These are phyloP conservation scores for Phytophthora citrophthora DNA, from an alignment of 352 stramenopile genomes.

Conservation along the genomic window DNA sequence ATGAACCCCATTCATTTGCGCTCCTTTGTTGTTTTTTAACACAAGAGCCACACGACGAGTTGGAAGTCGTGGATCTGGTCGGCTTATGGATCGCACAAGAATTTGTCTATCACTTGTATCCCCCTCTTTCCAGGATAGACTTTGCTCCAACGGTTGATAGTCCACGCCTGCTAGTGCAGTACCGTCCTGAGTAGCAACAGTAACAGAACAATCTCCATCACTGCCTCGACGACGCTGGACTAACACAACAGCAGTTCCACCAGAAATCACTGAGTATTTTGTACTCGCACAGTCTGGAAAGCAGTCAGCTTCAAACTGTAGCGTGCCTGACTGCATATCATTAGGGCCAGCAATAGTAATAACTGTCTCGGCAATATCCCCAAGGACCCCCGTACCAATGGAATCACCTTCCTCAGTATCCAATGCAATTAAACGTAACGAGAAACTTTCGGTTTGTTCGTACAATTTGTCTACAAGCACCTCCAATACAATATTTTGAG, in stretches of 20 bases:
- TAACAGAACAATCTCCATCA: slow-evolving; percentile 50
- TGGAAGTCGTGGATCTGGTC: slow-evolving; percentile 37
- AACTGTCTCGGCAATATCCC: slow-evolving; percentile 46
- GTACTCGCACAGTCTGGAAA: slow-evolving; percentile 62
- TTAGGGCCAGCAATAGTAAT: slow-evolving; percentile 71
- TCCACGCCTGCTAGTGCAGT: slow-evolving; percentile 55
- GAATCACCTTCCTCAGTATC: slow-evolving; percentile 31
- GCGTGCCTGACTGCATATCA: slow-evolving; percentile 48
- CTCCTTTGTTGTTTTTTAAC: slow-evolving; percentile 37
- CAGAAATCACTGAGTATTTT: slow-evolving; percentile 52
- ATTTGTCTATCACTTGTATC: slow-evolving; percentile 58
- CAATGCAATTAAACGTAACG: slow-evolving; percentile 41
- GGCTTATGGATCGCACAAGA: slow-evolving; percentile 45
- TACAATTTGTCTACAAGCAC: slow-evolving; percentile 59
- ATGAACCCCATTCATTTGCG: slow-evolving; percentile 28
- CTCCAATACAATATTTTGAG: slow-evolving; percentile 54
- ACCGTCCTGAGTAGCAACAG: slow-evolving; percentile 48
- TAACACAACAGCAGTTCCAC: slow-evolving; percentile 53
- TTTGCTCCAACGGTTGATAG: slow-evolving; percentile 46
- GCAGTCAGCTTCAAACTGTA: slow-evolving; percentile 75
- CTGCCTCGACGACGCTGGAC: slow-evolving; percentile 67
- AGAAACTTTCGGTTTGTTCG: slow-evolving; percentile 58
- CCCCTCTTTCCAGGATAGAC: slow-evolving; percentile 58
- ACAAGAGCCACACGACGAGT: slow-evolving; percentile 46
- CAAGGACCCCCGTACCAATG: slow-evolving; percentile 42